A percentile compares a stretch with the other conserved stretches of the same genome.
Evolutionary conservation across 2,329 filamentous ascomycete species (phyloP).

Genomic region (Penicillium hordei): DNA sequence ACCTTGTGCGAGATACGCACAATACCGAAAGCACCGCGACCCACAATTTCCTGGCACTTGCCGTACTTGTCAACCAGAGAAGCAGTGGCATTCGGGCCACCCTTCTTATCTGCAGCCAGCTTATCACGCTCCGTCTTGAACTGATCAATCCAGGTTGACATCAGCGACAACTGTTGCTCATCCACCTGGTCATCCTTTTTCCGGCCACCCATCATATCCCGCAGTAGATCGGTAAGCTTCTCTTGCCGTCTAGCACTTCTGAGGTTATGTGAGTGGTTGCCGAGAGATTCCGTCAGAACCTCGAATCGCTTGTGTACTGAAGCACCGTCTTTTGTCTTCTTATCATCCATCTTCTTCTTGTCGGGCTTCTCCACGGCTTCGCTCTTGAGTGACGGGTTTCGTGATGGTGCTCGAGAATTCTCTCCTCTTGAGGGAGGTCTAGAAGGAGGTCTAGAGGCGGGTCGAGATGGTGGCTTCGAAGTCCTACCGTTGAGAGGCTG

Average conservation of each 20-base stretch:
- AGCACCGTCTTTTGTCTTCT: slow-evolving; percentile 38
- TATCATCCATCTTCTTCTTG: slow-evolving; percentile 32
- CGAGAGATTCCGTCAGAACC: slow-evolving; percentile 53
- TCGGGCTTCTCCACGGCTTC: slow-evolving; percentile 29
- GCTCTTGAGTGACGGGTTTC: slow-evolving; percentile 37
- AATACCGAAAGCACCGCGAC: slow-evolving; percentile 93
- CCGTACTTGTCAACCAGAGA: slow-evolving; percentile 95
- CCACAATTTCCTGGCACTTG: slow-evolving; percentile 96
- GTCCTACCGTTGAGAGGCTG: slow-evolving; percentile 34
- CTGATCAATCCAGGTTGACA: slow-evolving; percentile 95
- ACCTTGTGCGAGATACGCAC: slow-evolving; percentile 97
- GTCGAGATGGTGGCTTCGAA: slow-evolving; percentile 27
- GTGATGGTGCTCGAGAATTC: slow-evolving; percentile 29
- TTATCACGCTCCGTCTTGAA: slow-evolving; percentile 83
- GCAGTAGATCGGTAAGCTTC: slow-evolving; percentile 89
- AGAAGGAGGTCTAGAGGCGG: slow-evolving; percentile 33
- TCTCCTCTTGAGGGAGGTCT: slow-evolving; percentile 32
- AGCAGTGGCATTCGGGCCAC: slow-evolving; percentile 69
- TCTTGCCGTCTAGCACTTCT: slow-evolving; percentile 90
- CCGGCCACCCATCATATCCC: slow-evolving; percentile 75
- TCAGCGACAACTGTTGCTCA: slow-evolving; percentile 83
- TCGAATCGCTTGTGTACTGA: slow-evolving; percentile 55
- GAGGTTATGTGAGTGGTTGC: slow-evolving; percentile 81
- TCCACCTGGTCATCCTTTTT: slow-evolving; percentile 64
- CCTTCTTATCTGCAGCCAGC: slow-evolving; percentile 71